A percentile compares a stretch with the other conserved stretches of the same genome.
Conservation (phyloP, 2,329 filamentous ascomycete genomes). For the Colletotrichum echinochloae region DNA sequence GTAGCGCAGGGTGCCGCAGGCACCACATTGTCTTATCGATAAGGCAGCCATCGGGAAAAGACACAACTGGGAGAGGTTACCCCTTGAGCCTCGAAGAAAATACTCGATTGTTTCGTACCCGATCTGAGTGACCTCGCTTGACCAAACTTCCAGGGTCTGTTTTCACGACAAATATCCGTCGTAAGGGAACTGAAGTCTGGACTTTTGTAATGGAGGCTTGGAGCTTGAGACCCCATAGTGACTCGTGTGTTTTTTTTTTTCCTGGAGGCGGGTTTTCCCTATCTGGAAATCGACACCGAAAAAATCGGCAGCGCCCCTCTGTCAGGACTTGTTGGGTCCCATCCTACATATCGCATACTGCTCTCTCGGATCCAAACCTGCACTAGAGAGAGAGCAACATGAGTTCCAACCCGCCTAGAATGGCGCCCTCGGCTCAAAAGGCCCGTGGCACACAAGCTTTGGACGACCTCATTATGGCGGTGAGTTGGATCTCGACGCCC, state of each 20-base stretch:
- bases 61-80: not conserved
- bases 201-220: not conserved
- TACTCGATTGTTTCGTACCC: not conserved
- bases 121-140: not conserved
- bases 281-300: not conserved
- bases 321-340: not conserved
- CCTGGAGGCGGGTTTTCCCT: not conserved
- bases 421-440: slow-evolving; percentile 17
- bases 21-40: slow-evolving; percentile 1
- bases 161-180: not conserved
- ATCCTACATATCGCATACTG: not conserved
- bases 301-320: not conserved
- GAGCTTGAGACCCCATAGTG: not conserved
- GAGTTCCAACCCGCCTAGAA: slow-evolving; percentile 1
- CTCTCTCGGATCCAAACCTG: not conserved
- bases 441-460: slow-evolving; percentile 32
- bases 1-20: not conserved
- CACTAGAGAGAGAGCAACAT: not conserved
- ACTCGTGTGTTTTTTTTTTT: not conserved
- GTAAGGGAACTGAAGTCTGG: not conserved
- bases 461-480: slow-evolving; percentile 69
- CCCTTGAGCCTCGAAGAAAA: not conserved
- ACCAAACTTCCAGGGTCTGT: not conserved
- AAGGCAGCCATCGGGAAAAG: not conserved
- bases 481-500: slow-evolving; percentile 49